Percentiles rank a stretch among this genome's conserved stretches.
These are phyloP conservation scores for Alternaria postmessia DNA, from an alignment of 2,329 filamentous ascomycete species.

Conservation along the genomic window DNA sequence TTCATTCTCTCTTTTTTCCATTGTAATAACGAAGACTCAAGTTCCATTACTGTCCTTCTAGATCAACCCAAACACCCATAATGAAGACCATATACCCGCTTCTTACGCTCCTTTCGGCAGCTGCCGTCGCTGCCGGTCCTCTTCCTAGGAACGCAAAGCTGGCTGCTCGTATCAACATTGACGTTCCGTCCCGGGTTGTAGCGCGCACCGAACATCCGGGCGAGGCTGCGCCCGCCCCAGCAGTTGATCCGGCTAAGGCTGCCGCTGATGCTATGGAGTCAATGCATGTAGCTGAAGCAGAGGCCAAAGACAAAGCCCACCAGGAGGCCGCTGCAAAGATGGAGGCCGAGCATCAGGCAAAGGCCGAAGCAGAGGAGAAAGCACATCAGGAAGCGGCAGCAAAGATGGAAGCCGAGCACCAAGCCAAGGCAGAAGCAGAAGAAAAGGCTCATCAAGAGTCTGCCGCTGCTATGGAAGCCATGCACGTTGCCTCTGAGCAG, in stretches of 20 bases:
- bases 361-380: slow-evolving; percentile 26
- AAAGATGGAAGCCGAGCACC: slow-evolving; percentile 19
- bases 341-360: slow-evolving; percentile 26
- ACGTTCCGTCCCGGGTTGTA: slow-evolving; percentile 13
- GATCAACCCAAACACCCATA: slow-evolving; percentile 12
- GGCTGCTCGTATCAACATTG: slow-evolving; percentile 8
- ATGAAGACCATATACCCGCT: slow-evolving; percentile 40
- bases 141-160: slow-evolving; percentile 19
- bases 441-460: slow-evolving; percentile 15
- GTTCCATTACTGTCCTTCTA: slow-evolving; percentile 5
- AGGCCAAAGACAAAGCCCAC: slow-evolving; percentile 27
- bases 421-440: slow-evolving; percentile 15
- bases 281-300: slow-evolving; percentile 29
- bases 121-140: slow-evolving; percentile 30
- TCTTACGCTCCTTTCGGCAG: slow-evolving; percentile 30
- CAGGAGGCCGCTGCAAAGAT: slow-evolving; percentile 26
- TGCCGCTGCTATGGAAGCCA: slow-evolving; percentile 21
- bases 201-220: slow-evolving; percentile 23
- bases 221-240: slow-evolving; percentile 18
- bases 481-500: slow-evolving; percentile 19
- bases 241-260: slow-evolving; percentile 15
- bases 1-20: slow-evolving; percentile 24
- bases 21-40: slow-evolving; percentile 9
- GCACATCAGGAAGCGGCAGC: slow-evolving; percentile 24
- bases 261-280: slow-evolving; percentile 17